Evolutionary conservation across 768 basidiomycete genomes (phyloP), one percentile per base, ranked within the genome.

Genomic region (Postia placenta): DNA sequence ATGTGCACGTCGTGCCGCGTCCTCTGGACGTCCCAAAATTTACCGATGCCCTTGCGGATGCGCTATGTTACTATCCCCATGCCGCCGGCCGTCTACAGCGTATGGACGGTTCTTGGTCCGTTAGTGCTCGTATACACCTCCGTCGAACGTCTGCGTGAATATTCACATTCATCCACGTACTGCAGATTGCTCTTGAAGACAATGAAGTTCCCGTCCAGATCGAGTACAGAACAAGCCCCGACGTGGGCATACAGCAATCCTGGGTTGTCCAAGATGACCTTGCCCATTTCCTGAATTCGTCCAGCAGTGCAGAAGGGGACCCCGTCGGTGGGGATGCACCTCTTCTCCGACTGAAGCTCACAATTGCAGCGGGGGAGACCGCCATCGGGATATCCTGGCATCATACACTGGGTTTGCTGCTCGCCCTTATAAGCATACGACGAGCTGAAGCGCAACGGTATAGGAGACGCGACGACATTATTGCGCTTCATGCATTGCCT

Each of bases 311-410:
- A 5, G 30, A 12, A 25, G 30, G 14, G 17, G 11, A 22, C 19
- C 15, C 25, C 40, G 24, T 27, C 24, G 17, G 37, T 15, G 26
- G 24, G 15, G 45, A 51, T 27, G 15, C 35, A 2, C 24, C 39
- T n/a, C 38, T 56, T 11, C 56, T 64, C 25, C 58, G 57, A 33
- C 40, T 67, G 30, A 68, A 67, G 38, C 20, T 69, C 28, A 60
- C 57, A 1, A 24, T 64, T 12, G 54, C 64, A 6, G 46, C 45
- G 3, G 22, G 38, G 1, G 57, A 65, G 46, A 69, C 65, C 0
- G 56, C 56, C 25, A 55, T 67, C 27, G 68, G 63, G 17, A 52
- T 69, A n/a, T 60, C 64, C 2, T 69, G 66, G 67, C 58, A 69
- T 38, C 68, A 69, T 38, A 56, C 58, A 9, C 62, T 68, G 9